A percentile compares a stretch with the other conserved stretches of the same genome.
Evolutionary conservation across 306 rosid species (phyloP).

Genomic region (Cajanus cajan): DNA sequence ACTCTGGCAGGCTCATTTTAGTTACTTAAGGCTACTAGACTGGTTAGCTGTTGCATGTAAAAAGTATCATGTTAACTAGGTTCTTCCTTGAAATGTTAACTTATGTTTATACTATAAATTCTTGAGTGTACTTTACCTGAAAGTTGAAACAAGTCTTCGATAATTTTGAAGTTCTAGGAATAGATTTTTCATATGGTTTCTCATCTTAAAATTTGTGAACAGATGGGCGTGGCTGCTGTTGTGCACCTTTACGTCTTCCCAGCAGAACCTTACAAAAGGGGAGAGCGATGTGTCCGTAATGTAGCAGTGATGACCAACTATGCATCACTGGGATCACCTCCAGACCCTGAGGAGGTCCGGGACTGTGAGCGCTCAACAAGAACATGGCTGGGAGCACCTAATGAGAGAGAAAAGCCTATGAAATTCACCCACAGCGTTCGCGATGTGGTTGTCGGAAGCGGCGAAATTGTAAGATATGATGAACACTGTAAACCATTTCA

Average conservation of each 20-base stretch:
- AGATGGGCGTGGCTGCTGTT: conserved; percentile 98
- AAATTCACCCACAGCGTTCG: conserved; percentile 84
- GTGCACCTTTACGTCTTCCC: conserved; percentile 95
- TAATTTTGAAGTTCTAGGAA: conserved; percentile 8
- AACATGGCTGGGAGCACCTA: conserved; percentile 52
- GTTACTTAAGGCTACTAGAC: not conserved
- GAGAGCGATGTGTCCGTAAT: conserved; percentile 94
- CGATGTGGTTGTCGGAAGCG: conserved; percentile 88
- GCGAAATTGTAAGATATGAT: conserved; percentile 78
- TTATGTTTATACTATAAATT: conserved; percentile 15
- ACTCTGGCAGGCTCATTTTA: not conserved
- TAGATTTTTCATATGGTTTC: conserved; percentile 17
- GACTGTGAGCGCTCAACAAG: conserved; percentile 74
- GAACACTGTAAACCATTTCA: conserved; percentile 4
- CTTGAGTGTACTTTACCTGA: not conserved
- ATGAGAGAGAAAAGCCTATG: conserved; percentile 69
- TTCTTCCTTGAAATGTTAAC: not conserved
- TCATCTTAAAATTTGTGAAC: conserved; percentile 40
- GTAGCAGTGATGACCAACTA: conserved; percentile 89
- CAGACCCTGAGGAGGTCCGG: conserved; percentile 87
- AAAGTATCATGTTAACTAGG: not conserved
- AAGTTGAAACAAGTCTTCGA: not conserved
- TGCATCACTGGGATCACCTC: conserved; percentile 83
- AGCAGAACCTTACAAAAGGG: conserved; percentile 92
- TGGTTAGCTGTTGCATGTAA: conserved; percentile 14